These are phyloP conservation scores for Cantharellus anzutake DNA, from an alignment of 768 basidiomycete species.

Conservation along the genomic window DNA sequence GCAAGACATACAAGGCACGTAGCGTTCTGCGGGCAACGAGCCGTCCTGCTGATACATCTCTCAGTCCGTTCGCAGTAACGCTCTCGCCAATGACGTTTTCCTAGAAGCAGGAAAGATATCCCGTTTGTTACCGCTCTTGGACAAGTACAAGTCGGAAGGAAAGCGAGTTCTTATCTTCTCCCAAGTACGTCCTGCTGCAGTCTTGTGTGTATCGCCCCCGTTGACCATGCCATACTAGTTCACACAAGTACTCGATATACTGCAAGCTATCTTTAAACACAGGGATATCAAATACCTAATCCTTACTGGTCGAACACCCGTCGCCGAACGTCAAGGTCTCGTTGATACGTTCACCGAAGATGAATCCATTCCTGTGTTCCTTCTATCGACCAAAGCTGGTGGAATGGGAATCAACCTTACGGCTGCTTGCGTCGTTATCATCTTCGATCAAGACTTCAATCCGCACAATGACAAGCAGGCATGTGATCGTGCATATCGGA, in stretches of 20 bases:
- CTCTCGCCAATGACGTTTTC: constrained; percentile 56
- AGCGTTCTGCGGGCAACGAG: neutral
- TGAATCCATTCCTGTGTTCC: constrained; percentile 68
- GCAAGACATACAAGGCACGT: constrained; percentile 65
- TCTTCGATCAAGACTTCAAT: constrained; percentile 97
- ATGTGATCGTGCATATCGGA: constrained; percentile 91
- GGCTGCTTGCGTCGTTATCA: constrained; percentile 87
- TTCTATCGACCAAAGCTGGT: constrained; percentile 76
- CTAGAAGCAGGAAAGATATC: constrained; percentile 77
- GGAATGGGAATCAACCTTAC: constrained; percentile 96
- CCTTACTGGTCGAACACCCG: constrained; percentile 83
- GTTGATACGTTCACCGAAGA: constrained; percentile 92
- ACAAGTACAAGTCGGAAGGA: constrained; percentile 41
- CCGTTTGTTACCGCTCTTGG: constrained; percentile 50
- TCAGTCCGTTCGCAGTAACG: constrained; percentile 33
- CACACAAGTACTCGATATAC: constrained; percentile 86
- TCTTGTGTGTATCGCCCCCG: neutral
- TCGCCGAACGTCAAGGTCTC: constrained; percentile 79
- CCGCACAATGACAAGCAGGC: constrained; percentile 96
- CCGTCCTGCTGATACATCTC: neutral
- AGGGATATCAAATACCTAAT: constrained; percentile 56
- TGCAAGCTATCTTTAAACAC: constrained; percentile 63
- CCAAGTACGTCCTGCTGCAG: constrained; percentile 35
- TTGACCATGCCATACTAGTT: constrained; percentile 37
- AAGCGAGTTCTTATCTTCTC: constrained; percentile 88